A percentile compares a stretch with the other conserved stretches of the same genome.
Evolutionary conservation across 192 early-diverging fungal genomes (phyloP).

Genomic region (Coemansia sp.): DNA sequence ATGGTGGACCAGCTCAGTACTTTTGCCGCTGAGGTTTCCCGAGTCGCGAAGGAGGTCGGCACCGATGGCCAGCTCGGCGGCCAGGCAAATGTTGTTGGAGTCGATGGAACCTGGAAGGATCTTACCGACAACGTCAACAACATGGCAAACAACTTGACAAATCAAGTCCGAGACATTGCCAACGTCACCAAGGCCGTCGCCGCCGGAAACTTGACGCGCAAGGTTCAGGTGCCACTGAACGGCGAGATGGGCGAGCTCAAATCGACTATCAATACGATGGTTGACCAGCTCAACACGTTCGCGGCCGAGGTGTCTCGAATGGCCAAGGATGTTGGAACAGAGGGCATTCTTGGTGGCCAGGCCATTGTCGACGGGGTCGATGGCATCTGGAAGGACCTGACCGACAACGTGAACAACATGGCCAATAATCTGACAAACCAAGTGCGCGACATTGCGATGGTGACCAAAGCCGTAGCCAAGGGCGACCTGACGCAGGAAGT

Average conservation of each 20-base stretch:
- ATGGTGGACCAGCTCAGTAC: slow-evolving; percentile 25
- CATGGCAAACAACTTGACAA: slow-evolving; percentile 56
- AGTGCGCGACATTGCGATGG: slow-evolving; percentile 55
- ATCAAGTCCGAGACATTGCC: slow-evolving; percentile 57
- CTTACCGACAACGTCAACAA: slow-evolving; percentile 56
- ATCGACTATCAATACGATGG: slow-evolving; percentile 59
- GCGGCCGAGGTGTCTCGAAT: slow-evolving; percentile 63
- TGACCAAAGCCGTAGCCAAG: slow-evolving; percentile 60
- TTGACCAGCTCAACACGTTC: slow-evolving; percentile 47
- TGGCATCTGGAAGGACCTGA: slow-evolving; percentile 18
- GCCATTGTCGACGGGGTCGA: slow-evolving; percentile 8
- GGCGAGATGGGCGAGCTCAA: slow-evolving; percentile 62
- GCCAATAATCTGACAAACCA: slow-evolving; percentile 56
- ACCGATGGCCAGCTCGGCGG: slow-evolving; percentile 68
- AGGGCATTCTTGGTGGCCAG: slow-evolving; percentile 33
- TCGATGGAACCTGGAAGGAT: slow-evolving; percentile 63
- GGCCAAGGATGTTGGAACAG: slow-evolving; percentile 66
- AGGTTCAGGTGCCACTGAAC: slow-evolving; percentile 57
- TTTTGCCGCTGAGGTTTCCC: slow-evolving; percentile 30
- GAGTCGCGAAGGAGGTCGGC: slow-evolving; percentile 71
- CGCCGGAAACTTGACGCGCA: slow-evolving; percentile 53
- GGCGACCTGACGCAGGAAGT: slow-evolving; percentile 56
- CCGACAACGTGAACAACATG: slow-evolving; percentile 58
- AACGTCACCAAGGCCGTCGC: slow-evolving; percentile 62
- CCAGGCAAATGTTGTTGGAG: slow-evolving; percentile 57